Evolutionary conservation across 2,329 filamentous ascomycete species (phyloP).

Genomic region (Lecanicillium sp.): DNA sequence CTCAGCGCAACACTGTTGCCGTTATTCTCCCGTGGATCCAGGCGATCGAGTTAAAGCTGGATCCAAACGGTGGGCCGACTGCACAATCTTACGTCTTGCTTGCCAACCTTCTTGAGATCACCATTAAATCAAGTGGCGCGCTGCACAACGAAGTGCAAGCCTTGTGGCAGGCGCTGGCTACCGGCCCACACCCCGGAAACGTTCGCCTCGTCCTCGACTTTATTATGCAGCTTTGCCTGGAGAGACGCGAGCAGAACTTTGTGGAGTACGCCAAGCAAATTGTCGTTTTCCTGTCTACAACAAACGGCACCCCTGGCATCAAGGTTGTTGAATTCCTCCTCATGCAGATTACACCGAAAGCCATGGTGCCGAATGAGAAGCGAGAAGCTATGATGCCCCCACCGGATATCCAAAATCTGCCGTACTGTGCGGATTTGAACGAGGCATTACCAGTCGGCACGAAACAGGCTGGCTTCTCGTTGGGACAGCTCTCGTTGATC

Average conservation of each 20-base stretch:
- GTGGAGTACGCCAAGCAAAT: constrained; percentile 98
- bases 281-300: constrained; percentile 90
- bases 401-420: constrained; percentile 65
- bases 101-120: constrained; percentile 92
- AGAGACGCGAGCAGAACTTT: constrained; percentile 94
- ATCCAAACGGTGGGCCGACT: constrained; percentile 85
- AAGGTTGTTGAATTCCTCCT: constrained; percentile 93
- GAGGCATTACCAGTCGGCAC: constrained; percentile 76
- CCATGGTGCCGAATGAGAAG: constrained; percentile 93
- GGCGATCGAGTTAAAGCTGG: constrained; percentile 82
- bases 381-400: constrained; percentile 60
- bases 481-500: constrained; percentile 89
- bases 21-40: constrained; percentile 96
- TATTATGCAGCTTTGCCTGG: constrained; percentile 87
- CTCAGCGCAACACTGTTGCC: constrained; percentile 89
- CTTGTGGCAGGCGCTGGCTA: constrained; percentile 92
- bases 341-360: constrained; percentile 83
- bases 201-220: constrained; percentile 93
- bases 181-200: constrained; percentile 86
- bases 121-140: constrained; percentile 79
- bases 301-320: constrained; percentile 61
- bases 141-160: constrained; percentile 96
- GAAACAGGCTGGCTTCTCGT: constrained; percentile 85
- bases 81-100: constrained; percentile 90
- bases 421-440: constrained; percentile 81